Base-by-base conservation (phyloP, 208 protist genomes). In the Acanthamoeba triangularis region DNA sequence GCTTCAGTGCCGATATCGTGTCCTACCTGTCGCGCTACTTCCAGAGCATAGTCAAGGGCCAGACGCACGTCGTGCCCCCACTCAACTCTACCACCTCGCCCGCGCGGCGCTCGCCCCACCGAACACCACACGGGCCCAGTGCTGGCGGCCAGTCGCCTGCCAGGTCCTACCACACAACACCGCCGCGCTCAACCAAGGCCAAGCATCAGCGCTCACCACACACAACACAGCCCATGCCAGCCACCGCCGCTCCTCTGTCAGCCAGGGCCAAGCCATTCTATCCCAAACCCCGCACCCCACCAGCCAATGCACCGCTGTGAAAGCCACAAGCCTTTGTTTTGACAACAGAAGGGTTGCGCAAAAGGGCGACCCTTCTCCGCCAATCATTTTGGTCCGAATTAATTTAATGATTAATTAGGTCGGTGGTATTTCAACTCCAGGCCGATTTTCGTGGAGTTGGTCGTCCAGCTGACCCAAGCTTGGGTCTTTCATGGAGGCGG, bases 291-390 rank as follows among this genome's bases (percentile, higher is more conserved):
- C 25, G 4, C 2, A 28, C 23, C 25, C 59, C 59, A 59, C 18
- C 49, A 52, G n/a, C n/a, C n/a, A n/a, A n/a, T n/a, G n/a, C n/a
- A n/a, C n/a, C n/a, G n/a, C n/a, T n/a, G n/a, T n/a, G n/a, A n/a
- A n/a, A n/a, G n/a, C n/a, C n/a, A n/a, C n/a, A n/a, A n/a, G n/a
- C n/a, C n/a, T n/a, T n/a, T n/a, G n/a, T n/a, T n/a, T n/a, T n/a
- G n/a, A n/a, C n/a, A n/a, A n/a, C n/a, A n/a, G n/a, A n/a, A n/a
- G n/a, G n/a, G n/a, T n/a, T n/a, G n/a, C n/a, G n/a, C n/a, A n/a
- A n/a, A n/a, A n/a, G n/a, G n/a, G n/a, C n/a, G n/a, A 88, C 78
- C 78, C 44, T 49, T 85, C 78, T 85, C 78, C 78, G 59, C 78
- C 78, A 85, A 85, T 35, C 59, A 49, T 85, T 85, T 49, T 25